Evolutionary conservation across 2,329 filamentous ascomycete genomes (phyloP), one percentile per base, ranked within the genome.

Genomic region (Cytospora chrysosperma): DNA sequence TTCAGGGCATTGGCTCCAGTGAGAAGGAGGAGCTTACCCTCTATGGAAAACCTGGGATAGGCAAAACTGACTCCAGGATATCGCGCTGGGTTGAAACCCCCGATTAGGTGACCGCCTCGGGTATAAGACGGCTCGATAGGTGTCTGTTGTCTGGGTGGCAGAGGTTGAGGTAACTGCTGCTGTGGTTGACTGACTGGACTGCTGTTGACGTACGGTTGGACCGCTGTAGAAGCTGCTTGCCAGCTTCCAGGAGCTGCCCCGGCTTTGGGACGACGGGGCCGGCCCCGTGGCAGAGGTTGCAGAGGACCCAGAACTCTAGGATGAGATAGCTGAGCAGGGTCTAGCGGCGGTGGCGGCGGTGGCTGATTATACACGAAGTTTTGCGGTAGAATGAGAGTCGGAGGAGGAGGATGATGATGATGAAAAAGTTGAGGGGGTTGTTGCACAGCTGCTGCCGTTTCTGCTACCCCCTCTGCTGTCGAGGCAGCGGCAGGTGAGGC

Each of bases 1-100:
- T 66, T 50, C 21, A 68, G 49, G 34, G 63, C 57, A 50, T 59
- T 59, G 28, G 59, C n/a, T 21, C 40, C 54, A 13, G 63, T 66
- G 21, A 68, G 65, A 21, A 54, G 28, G 26, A 67, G 47, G 21
- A 64, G n/a, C 17, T 53, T 57, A 51, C 64, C 67, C 40, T 51
- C 57, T 21, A 43, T 61, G 47, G 40, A 56, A 54, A 68, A 68
- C 32, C 59, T 52, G 15, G 63, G 27, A 34, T 61, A 10, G 26
- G 53, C 34, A 19, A 37, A 30, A 56, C 49, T 57, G 51, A 57
- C 19, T 24, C 59, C 54, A 9, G 51, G 13, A 30, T 55, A 52
- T 32, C 56, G 34, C 26, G 47, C 54, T 30, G 32, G 47, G 28
- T 65, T 64, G 52, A 54, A 64, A 28, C 57, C 57, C 4, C 49